Evolutionary conservation across 306 rosid species (phyloP).

Genomic region (Cucumis sativus): Cucumber_9930_V3 NC_026658.2:22470001-22470500

Average conservation of each 20-base stretch:
- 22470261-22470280: slow-evolving; percentile 63
- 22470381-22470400: slow-evolving; percentile 49
- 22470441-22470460: slow-evolving; percentile 55
- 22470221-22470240: slow-evolving; percentile 69
- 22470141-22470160: slow-evolving; percentile 50
- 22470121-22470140: slow-evolving; percentile 44
- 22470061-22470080: slow-evolving; percentile 88
- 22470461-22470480: slow-evolving; percentile 87
- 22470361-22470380: slow-evolving; percentile 79
- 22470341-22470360: slow-evolving; percentile 85
- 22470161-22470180: slow-evolving; percentile 73
- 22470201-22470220: slow-evolving; percentile 86
- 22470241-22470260: slow-evolving; percentile 89
- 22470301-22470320: slow-evolving; percentile 41
- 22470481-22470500: slow-evolving; percentile 87
- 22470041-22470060: slow-evolving; percentile 77
- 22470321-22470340: slow-evolving; percentile 87
- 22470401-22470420: slow-evolving; percentile 98
- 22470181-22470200: slow-evolving; percentile 93
- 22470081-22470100: slow-evolving; percentile 94
- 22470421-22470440: slow-evolving; percentile 58
- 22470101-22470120: slow-evolving; percentile 72
- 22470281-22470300: slow-evolving; percentile 88
- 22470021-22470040: slow-evolving; percentile 69
- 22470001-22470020: slow-evolving; percentile 94